These are phyloP conservation scores for Aspergillus sp. DNA, from an alignment of 2,329 filamentous ascomycete species.

Conservation along the genomic window DNA sequence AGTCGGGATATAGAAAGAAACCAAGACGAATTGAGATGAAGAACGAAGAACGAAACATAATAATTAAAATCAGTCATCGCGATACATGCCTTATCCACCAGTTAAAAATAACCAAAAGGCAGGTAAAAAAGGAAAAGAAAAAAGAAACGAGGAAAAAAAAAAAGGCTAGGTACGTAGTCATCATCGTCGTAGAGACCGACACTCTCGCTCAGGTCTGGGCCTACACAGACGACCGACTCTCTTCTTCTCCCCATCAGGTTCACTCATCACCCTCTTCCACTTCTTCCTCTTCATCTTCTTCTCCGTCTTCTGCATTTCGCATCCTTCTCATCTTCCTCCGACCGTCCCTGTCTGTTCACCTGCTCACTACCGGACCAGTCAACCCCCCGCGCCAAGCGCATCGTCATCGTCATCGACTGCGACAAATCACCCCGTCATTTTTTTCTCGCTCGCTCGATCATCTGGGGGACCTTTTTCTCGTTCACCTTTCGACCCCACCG, in stretches of 20 bases:
- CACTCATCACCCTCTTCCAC: not conserved
- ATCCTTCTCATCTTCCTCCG: not conserved
- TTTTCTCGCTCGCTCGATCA: not conserved
- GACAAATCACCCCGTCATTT: not conserved
- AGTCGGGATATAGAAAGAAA: no score
- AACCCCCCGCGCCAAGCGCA: not conserved
- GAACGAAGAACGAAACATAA: no score
- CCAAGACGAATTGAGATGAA: no score
- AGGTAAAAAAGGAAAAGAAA: not conserved
- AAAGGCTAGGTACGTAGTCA: conserved; percentile 5
- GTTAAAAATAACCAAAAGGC: no score
- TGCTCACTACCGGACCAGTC: not conserved
- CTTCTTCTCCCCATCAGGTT: not conserved
- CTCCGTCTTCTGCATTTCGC: not conserved
- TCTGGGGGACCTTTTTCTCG: not conserved
- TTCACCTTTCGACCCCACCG: not conserved
- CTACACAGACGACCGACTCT: not conserved
- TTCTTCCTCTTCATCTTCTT: conserved; percentile 6
- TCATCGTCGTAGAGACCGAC: not conserved
- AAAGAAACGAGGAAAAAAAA: conserved; percentile 1
- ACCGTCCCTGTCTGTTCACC: not conserved
- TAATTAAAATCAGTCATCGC: no score
- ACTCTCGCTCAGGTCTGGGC: not conserved
- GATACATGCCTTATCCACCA: no score
- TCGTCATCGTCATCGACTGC: conserved; percentile 1